Evolutionary conservation across 805 yeast genomes (phyloP).

Genomic region (Hanseniaspora vineae): DNA sequence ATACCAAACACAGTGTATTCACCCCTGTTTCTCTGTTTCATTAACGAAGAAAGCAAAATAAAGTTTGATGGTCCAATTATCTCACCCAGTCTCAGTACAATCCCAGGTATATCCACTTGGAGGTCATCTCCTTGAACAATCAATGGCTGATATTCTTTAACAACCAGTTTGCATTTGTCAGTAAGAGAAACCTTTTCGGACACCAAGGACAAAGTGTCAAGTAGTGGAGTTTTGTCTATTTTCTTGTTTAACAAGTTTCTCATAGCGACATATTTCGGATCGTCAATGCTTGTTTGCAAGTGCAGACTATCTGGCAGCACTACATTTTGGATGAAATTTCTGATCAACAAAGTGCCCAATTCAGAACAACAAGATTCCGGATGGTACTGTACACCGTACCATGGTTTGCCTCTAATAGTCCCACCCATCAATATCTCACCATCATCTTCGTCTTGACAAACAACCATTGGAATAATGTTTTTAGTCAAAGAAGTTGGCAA

Average conservation of each 20-base stretch:
- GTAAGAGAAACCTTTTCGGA: not conserved
- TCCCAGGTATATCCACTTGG: not conserved
- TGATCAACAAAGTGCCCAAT: slow-evolving; percentile 44
- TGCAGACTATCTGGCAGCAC: slow-evolving; percentile 1
- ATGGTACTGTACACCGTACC: slow-evolving; percentile 92
- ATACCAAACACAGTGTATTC: slow-evolving; percentile 5
- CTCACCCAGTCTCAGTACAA: not conserved
- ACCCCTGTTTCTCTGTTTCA: slow-evolving; percentile 4
- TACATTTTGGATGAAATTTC: slow-evolving; percentile 34
- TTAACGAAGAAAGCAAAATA: slow-evolving; percentile 1
- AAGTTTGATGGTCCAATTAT: not conserved
- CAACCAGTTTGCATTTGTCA: not conserved
- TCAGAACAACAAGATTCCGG: slow-evolving; percentile 89
- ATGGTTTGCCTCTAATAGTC: slow-evolving; percentile 45
- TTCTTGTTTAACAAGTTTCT: not conserved
- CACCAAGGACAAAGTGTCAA: not conserved
- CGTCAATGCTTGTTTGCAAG: not conserved
- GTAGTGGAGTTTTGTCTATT: not conserved
- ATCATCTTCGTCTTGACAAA: slow-evolving; percentile 32
- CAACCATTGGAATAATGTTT: slow-evolving; percentile 45
- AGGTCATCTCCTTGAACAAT: not conserved
- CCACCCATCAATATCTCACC: slow-evolving; percentile 67
- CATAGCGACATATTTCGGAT: not conserved
- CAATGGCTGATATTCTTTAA: not conserved
- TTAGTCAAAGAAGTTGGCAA: too few relatives aligned